Evolutionary conservation across 169 alveolate species (phyloP).

Genomic region (Eimeria falciformis): DNA sequence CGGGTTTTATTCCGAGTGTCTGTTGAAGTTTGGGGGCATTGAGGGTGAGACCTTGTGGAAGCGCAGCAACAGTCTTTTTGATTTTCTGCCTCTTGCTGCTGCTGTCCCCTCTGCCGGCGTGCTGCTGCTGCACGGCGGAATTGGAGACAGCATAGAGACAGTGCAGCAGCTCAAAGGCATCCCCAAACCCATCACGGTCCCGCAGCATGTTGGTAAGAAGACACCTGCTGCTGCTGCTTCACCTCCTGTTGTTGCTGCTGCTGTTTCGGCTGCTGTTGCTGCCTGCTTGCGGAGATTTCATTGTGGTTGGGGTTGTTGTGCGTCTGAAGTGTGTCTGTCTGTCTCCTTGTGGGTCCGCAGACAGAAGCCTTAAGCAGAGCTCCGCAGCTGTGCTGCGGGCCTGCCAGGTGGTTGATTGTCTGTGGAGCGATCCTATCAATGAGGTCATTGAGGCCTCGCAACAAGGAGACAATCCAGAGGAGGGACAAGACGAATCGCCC

Average conservation of each 20-base stretch:
- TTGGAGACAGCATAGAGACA: slow-evolving; percentile 11
- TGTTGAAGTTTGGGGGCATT: slow-evolving; percentile 1
- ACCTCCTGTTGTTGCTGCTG: neutral
- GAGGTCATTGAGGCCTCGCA: too few relatives aligned
- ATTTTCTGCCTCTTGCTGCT: slow-evolving; percentile 41
- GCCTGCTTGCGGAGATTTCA: neutral
- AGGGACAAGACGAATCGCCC: slow-evolving; percentile 4
- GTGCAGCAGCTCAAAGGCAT: slow-evolving; percentile 1
- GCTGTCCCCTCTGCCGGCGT: slow-evolving; percentile 5
- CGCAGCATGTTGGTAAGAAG: slow-evolving; percentile 10
- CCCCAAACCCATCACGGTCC: slow-evolving; percentile 7
- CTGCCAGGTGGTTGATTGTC: slow-evolving; percentile 46
- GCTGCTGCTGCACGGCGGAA: slow-evolving; percentile 40
- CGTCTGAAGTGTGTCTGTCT: too few relatives aligned
- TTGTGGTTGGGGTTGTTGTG: neutral
- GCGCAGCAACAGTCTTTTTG: slow-evolving; percentile 26
- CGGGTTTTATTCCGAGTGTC: slow-evolving; percentile 21
- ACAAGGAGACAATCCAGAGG: too few relatives aligned
- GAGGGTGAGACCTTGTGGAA: slow-evolving; percentile 14
- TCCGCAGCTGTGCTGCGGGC: neutral
- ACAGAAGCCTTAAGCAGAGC: neutral
- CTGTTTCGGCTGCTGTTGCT: neutral
- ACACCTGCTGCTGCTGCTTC: slow-evolving; percentile 32
- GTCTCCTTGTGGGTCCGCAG: neutral
- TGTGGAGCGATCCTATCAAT: slow-evolving; percentile 56